Base-by-base conservation (phyloP, 2,329 filamentous ascomycete genomes). In the Botryotinia convoluta region DNA sequence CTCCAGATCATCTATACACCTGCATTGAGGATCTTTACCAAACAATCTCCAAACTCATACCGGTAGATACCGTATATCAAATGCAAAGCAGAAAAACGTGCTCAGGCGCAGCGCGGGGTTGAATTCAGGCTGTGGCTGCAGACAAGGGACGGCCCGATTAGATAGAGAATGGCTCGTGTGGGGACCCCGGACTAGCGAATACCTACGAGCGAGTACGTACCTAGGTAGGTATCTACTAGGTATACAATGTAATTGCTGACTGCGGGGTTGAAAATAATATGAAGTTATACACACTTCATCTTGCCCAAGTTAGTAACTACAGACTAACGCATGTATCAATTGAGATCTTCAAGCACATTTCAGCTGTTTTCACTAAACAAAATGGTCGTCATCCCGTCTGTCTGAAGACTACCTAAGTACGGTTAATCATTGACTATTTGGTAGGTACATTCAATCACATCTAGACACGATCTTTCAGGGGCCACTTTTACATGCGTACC, bases 401-500 rank as follows among this genome's bases (percentile, higher is more conserved):
- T 48, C 42, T 35, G 7, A 48, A 48, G 32, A 26, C 62, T 67
- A 29, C 14, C 51, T 8, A 29, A 57, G 51, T 57, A 57, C n/a
- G 51, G 51, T 18, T 29, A 29, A 57, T 57, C n/a, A 57, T 57
- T 9, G 51, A 18, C 51, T 57, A 29, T n/a, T 57, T 57, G 35
- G 51, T 29, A 67, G 35, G 45, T 39, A 39, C 45, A 68, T 39
- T 54, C 45, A 67, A 67, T 68, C 35, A 54, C 35, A 54, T 68
- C 45, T 68, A 68, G 45, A 68, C 64, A 68, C 64, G 64, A 68
- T 29, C 61, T 29, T 54, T 22, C 26, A 68, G 45, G 64, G 22
- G 64, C 64, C 64, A 68, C 64, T 68, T 68, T 68, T 68, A 67
- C 45, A 39, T 51, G 32, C 26, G 45, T 67, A 29, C 32, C 64